These are phyloP conservation scores for Penicillium concentricum DNA, from an alignment of 2,329 filamentous ascomycete species.

Conservation along the genomic window DNA sequence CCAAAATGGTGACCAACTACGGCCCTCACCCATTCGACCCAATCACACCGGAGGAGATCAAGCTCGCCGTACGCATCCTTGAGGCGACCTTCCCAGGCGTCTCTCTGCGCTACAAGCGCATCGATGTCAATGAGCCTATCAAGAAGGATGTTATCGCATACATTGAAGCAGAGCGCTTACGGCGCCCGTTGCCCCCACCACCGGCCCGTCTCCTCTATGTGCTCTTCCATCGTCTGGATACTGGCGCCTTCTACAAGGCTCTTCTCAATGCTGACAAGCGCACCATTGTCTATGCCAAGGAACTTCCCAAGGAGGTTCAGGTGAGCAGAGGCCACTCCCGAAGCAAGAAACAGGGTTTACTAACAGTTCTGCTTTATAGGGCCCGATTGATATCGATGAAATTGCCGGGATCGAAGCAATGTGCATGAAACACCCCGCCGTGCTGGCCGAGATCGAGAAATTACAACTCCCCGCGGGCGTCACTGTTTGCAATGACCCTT, in stretches of 20 bases:
- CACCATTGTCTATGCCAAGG: slow-evolving; percentile 37
- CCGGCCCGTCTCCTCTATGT: slow-evolving; percentile 55
- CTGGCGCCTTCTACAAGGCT: slow-evolving; percentile 42
- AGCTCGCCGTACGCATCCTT: slow-evolving; percentile 36
- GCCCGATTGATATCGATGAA: slow-evolving; percentile 59
- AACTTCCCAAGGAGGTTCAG: slow-evolving; percentile 48
- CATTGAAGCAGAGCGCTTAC: slow-evolving; percentile 60
- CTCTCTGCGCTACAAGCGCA: slow-evolving; percentile 58
- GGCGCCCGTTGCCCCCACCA: slow-evolving; percentile 48
- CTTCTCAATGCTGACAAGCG: slow-evolving; percentile 43
- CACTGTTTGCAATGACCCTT: slow-evolving; percentile 60
- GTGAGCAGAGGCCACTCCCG: slow-evolving; percentile 29
- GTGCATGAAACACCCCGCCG: slow-evolving; percentile 54
- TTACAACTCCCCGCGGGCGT: slow-evolving; percentile 58
- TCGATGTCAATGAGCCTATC: slow-evolving; percentile 64
- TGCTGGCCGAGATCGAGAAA: slow-evolving; percentile 60
- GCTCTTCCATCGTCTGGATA: slow-evolving; percentile 47
- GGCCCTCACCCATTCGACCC: slow-evolving; percentile 39
- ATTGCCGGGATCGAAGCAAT: slow-evolving; percentile 57
- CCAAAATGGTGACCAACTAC: slow-evolving; percentile 19
- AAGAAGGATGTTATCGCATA: slow-evolving; percentile 61
- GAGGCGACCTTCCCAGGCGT: slow-evolving; percentile 38
- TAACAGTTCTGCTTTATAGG: slow-evolving; percentile 56
- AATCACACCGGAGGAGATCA: slow-evolving; percentile 38
- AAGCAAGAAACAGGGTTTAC: slow-evolving; percentile 40